A percentile compares a stretch with the other conserved stretches of the same genome.
These are phyloP conservation scores for Apiotrichum gamsii DNA, from an alignment of 1,284 basidiomycete species.

Conservation along the genomic window DNA sequence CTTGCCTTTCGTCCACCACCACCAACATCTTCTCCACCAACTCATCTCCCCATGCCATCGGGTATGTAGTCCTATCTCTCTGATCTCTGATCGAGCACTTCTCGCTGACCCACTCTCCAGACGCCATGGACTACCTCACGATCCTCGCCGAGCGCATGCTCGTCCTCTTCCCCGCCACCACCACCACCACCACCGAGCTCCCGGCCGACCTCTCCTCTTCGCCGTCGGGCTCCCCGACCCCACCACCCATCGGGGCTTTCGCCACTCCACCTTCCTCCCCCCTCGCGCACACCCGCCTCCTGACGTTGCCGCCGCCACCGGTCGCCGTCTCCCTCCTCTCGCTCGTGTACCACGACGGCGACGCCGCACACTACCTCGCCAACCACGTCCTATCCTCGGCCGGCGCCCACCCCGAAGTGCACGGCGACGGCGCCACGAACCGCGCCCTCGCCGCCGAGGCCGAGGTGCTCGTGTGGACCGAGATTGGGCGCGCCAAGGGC, in stretches of 20 bases:
- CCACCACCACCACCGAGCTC: not conserved
- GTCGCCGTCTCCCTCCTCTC: slow-evolving; percentile 32
- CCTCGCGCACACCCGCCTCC: not conserved
- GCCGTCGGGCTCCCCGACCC: not conserved
- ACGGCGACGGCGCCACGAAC: not conserved
- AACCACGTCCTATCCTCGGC: slow-evolving; percentile 25
- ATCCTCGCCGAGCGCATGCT: slow-evolving; percentile 35
- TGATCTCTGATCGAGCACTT: no score
- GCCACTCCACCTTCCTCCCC: slow-evolving; percentile 4
- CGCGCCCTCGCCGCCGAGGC: slow-evolving; percentile 20
- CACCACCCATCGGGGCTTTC: not conserved
- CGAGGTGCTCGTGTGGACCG: slow-evolving; percentile 34
- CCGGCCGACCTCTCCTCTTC: no score
- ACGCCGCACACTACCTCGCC: slow-evolving; percentile 35
- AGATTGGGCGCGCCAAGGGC: slow-evolving; percentile 36
- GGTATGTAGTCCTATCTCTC: no score
- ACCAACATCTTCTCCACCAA: no score
- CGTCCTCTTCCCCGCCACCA: slow-evolving; percentile 27
- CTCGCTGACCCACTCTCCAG: slow-evolving; percentile 1
- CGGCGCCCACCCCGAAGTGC: not conserved
- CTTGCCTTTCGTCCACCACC: no score
- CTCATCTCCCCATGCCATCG: no score
- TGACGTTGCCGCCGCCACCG: slow-evolving; percentile 22
- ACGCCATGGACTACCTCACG: slow-evolving; percentile 42
- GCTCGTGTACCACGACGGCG: slow-evolving; percentile 27